Percentiles rank a stretch among this genome's conserved stretches.
Conservation (phyloP, 208 protist genomes). For the Balamuthia mandrillaris region DNA sequence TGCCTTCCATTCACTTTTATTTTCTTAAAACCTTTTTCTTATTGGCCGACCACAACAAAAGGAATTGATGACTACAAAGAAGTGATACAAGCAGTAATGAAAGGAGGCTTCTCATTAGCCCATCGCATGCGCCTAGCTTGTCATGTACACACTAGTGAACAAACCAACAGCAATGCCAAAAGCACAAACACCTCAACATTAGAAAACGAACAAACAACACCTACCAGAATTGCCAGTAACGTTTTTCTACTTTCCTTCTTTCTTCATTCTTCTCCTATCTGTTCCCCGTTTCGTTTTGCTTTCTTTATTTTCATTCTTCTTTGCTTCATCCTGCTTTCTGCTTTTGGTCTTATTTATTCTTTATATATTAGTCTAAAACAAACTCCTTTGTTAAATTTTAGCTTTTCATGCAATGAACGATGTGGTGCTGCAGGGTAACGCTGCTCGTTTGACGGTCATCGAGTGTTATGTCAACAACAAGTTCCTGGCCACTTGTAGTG, state of each 20-base stretch:
- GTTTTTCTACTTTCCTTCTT: not conserved
- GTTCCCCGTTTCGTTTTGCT: too few species aligned
- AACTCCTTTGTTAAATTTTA: too few species aligned
- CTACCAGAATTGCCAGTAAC: not conserved
- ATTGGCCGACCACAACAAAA: not conserved
- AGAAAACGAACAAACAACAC: not conserved
- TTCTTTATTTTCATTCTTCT: too few species aligned
- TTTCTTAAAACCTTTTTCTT: not conserved
- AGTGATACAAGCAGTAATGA: not conserved
- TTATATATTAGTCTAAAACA: too few species aligned
- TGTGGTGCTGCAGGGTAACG: not conserved
- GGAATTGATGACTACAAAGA: not conserved
- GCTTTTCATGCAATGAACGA: constrained; percentile 19
- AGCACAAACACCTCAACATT: not conserved
- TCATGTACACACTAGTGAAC: not conserved
- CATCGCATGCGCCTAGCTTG: not conserved
- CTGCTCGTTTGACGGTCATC: not conserved
- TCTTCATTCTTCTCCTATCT: not conserved
- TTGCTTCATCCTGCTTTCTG: too few species aligned
- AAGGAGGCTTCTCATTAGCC: not conserved
- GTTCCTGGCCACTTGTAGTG: not conserved
- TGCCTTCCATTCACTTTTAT: not conserved
- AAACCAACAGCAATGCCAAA: too few species aligned
- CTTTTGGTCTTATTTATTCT: too few species aligned
- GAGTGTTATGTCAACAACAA: constrained; percentile 5